Evolutionary conservation across 768 basidiomycete species (phyloP).

Genomic region (Phylloporus rhodoxanthus): DNA sequence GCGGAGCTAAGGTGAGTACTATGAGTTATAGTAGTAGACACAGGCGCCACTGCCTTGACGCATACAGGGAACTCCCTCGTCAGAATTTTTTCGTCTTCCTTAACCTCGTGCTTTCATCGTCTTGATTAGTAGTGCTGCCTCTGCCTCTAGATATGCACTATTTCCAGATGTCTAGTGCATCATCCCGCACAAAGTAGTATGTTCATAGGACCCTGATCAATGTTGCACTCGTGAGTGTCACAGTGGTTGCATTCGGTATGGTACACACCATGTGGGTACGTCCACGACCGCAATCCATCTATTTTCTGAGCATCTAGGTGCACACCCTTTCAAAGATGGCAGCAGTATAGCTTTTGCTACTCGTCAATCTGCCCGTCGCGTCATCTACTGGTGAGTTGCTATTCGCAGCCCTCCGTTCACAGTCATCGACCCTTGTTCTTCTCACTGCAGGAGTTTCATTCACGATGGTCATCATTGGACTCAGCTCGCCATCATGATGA

Average conservation of each 20-base stretch:
- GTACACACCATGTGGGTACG: constrained; percentile 45
- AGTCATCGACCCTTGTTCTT: constrained; percentile 35
- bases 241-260: constrained; percentile 44
- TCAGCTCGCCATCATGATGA: constrained; percentile 46
- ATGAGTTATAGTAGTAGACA: too few species aligned
- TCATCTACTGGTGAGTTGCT: constrained; percentile 47
- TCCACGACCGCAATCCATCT: not conserved
- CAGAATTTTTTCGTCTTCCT: constrained; percentile 35
- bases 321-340: constrained; percentile 38
- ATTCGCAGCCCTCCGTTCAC: constrained; percentile 32
- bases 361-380: constrained; percentile 49
- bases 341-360: constrained; percentile 46
- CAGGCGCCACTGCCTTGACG: constrained; percentile 37
- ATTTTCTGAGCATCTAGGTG: constrained; percentile 28
- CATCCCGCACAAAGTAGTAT: constrained; percentile 44
- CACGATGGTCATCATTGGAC: constrained; percentile 41
- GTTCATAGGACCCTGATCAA: constrained; percentile 42
- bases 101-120: constrained; percentile 38
- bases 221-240: constrained; percentile 33
- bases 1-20: too few species aligned
- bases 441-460: constrained; percentile 42
- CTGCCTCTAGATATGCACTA: constrained; percentile 36
- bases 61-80: constrained; percentile 33
- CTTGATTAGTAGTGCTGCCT: constrained; percentile 28
- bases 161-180: constrained; percentile 42